Percentiles rank a stretch among this genome's conserved stretches.
Evolutionary conservation across 768 basidiomycete species (phyloP).

Genomic region (Chalciporus sphaerocephalus): DNA sequence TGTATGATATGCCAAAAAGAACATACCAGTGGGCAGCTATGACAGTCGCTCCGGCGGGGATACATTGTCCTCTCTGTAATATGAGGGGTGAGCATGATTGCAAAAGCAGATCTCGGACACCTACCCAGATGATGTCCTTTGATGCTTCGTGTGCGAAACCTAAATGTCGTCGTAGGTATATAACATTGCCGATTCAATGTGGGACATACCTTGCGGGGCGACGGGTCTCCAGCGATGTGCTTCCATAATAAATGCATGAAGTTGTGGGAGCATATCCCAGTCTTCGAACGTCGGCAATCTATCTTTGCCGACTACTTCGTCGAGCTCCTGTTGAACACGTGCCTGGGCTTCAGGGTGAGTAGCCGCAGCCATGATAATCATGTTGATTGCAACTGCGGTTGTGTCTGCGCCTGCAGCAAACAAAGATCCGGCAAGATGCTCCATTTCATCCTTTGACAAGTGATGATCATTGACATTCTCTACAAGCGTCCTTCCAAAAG

Average conservation of each 20-base stretch:
- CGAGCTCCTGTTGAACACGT: constrained; percentile 48
- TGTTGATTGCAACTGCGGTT: constrained; percentile 48
- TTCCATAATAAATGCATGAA: constrained; percentile 35
- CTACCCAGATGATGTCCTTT: constrained; percentile 57
- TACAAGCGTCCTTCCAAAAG: constrained; percentile 50
- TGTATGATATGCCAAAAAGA: neutral
- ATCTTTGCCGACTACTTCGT: constrained; percentile 42
- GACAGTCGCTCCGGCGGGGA: constrained; percentile 13
- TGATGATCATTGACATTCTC: constrained; percentile 41
- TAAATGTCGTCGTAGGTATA: neutral
- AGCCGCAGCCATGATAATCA: constrained; percentile 48
- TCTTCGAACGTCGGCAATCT: constrained; percentile 34
- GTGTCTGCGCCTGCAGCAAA: constrained; percentile 61
- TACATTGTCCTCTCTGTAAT: constrained; percentile 6
- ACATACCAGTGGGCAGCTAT: constrained; percentile 13
- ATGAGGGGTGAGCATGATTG: neutral
- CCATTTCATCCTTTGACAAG: constrained; percentile 48
- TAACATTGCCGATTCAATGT: neutral
- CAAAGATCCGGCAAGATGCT: constrained; percentile 57
- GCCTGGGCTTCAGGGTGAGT: constrained; percentile 46
- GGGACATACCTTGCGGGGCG: constrained; percentile 24
- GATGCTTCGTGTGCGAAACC: constrained; percentile 61
- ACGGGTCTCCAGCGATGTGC: constrained; percentile 34
- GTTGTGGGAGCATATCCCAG: constrained; percentile 27
- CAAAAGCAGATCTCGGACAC: neutral